Evolutionary conservation across 1,284 basidiomycete species (phyloP), one percentile per base, ranked within the genome.

Genomic region (Phellinidium pouzarii): DNA sequence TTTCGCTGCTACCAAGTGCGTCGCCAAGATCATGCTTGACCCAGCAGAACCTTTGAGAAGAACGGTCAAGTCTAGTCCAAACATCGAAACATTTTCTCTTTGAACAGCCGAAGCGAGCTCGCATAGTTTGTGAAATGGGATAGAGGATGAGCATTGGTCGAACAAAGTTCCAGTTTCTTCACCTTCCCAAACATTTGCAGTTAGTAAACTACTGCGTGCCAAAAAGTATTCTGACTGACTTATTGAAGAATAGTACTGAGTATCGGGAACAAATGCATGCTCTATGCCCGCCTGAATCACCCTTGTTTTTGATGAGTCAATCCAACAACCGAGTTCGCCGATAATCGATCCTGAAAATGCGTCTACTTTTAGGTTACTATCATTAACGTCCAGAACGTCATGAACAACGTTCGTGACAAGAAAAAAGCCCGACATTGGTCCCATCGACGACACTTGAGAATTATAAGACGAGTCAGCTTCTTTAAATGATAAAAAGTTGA

Each of bases 251-350:
- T 87, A 84, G n/a, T 65, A 65, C 27, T 71, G 66, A 44, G 82
- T 65, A 60, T 84, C 75, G 23, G 90, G 83, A 43, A 90, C 73
- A 43, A 77, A 71, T 11, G 76, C 73, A 57, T 88, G 80, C 59
- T 90, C 88, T 1, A 91, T 64, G 0, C 94, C 93, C 1, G 81
- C 76, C 67, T 94, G 91, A 5, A 88, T 65, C 62, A 96, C 80
- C 53, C 84, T 81, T 29, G 93, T 94, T 4, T 76, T 63, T 1
- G 72, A 66, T 0, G 83, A 71, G 62, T 97, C 91, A 11, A 95
- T 75, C 77, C 89, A 90, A 62, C 88, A 95, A 0, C 95, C 95
- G 5, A 94, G 66, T 63, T 91, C 81, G 6, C 89, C 89, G 6
- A 75, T 64, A 0, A 74, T 73, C 1, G 74, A 72, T 25, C 74